phyloP scores from a whole-genome alignment of 768 basidiomycete genomes.

The Macrolepiota dolichaula region DNA sequence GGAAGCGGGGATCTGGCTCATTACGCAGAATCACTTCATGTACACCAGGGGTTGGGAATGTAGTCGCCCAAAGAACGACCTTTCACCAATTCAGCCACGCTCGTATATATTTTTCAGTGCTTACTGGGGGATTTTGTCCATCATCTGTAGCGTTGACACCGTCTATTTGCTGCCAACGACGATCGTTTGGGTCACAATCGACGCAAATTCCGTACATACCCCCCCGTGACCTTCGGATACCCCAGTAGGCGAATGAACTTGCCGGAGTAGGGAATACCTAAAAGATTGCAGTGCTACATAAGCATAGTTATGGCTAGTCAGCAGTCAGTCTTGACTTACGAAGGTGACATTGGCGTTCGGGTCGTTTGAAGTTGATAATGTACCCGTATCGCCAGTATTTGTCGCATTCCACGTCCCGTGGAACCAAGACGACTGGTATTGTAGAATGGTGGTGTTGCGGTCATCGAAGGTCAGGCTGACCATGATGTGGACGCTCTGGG shows the following conservation, averaged over 20 bases:
- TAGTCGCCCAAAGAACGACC: background rate
- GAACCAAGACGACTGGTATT: background rate
- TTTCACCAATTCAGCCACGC: background rate
- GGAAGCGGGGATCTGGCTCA: background rate
- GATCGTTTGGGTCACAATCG: background rate
- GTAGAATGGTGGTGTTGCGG: background rate
- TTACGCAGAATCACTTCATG: background rate
- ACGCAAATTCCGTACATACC: background rate
- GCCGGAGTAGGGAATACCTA: background rate
- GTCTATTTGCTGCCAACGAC: background rate
- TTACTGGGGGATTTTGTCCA: background rate
- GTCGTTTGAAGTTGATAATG: background rate
- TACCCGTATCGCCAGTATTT: background rate
- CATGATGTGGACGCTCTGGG: no score
- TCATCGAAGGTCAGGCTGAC: background rate
- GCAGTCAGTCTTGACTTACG: background rate
- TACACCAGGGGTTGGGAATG: background rate
- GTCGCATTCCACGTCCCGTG: background rate
- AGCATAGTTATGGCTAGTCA: background rate
- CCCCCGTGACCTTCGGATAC: background rate
- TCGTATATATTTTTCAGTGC: background rate
- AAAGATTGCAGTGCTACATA: background rate
- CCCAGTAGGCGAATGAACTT: background rate
- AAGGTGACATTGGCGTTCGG: background rate
- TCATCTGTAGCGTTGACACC: background rate